Conservation (phyloP, 2,329 filamentous ascomycete genomes). For the Talaromyces albobiverticillius region DNA sequence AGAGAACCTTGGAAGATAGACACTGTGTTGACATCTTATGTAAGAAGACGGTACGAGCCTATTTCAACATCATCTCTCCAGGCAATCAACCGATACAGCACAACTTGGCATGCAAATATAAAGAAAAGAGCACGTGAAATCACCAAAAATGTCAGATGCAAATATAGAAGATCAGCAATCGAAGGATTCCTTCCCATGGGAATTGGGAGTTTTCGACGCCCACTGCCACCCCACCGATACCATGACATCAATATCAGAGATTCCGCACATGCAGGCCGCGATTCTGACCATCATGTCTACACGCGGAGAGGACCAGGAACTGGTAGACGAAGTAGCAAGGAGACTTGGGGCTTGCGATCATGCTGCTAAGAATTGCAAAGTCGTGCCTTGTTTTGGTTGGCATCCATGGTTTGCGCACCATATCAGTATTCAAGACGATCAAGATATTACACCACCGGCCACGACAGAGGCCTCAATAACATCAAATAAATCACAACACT, state of each 20-base stretch:
- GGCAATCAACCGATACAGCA: neutral
- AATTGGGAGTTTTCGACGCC: slow-evolving; percentile 61
- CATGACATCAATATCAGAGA: slow-evolving; percentile 53
- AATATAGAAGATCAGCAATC: neutral
- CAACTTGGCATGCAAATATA: neutral
- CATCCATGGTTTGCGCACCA: slow-evolving; percentile 68
- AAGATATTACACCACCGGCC: neutral
- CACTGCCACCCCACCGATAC: slow-evolving; percentile 68
- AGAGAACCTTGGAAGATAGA: too few species aligned
- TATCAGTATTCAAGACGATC: slow-evolving; percentile 47
- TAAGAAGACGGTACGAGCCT: neutral
- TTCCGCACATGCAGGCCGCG: slow-evolving; percentile 57
- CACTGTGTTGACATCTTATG: too few species aligned
- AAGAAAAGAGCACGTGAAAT: neutral
- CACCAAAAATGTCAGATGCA: neutral
- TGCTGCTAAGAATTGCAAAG: neutral
- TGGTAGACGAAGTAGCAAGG: slow-evolving; percentile 52
- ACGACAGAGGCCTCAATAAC: slow-evolving; percentile 19
- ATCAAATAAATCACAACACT: slow-evolving; percentile 46
- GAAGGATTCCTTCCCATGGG: slow-evolving; percentile 53
- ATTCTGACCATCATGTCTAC: slow-evolving; percentile 64
- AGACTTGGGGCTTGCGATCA: slow-evolving; percentile 4
- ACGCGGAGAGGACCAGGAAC: slow-evolving; percentile 58
- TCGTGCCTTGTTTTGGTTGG: slow-evolving; percentile 65
- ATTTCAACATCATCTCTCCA: neutral